phyloP scores from a whole-genome alignment of 2,329 filamentous ascomycete species.

The Aspergillus udagawae region DNA sequence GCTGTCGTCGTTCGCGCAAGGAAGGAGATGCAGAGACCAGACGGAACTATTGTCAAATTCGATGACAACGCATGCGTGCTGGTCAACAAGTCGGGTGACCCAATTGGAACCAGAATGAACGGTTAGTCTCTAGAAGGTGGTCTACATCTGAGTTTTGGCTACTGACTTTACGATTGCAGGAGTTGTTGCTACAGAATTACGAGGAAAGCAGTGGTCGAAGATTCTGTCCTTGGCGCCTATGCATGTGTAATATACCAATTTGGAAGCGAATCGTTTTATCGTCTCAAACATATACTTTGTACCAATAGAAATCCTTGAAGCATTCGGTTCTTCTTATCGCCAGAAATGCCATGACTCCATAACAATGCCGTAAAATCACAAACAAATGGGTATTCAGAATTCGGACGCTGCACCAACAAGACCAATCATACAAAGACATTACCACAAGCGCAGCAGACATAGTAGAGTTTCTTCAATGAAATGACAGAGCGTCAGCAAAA shows the following conservation, averaged over 20 bases:
- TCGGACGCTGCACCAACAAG: conserved; percentile 12
- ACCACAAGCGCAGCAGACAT: conserved; percentile 91
- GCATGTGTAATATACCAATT: conserved; percentile 57
- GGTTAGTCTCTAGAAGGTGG: conserved; percentile 43
- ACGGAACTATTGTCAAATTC: conserved; percentile 87
- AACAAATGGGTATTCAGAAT: conserved; percentile 28
- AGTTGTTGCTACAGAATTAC: conserved; percentile 83
- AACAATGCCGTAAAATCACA: conserved; percentile 15
- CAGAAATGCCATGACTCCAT: conserved; percentile 20
- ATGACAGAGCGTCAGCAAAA: conserved; percentile 12
- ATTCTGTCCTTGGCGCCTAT: conserved; percentile 91
- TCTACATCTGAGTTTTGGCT: neutral
- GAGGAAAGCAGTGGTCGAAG: conserved; percentile 95
- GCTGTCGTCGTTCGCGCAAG: conserved; percentile 89
- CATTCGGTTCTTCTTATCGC: conserved; percentile 5
- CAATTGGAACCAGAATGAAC: conserved; percentile 87
- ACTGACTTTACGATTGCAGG: conserved; percentile 45
- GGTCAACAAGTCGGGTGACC: conserved; percentile 94
- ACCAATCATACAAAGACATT: conserved; percentile 63
- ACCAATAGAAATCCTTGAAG: conserved; percentile 24
- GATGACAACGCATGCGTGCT: conserved; percentile 98
- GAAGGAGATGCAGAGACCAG: conserved; percentile 80
- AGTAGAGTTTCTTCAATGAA: conserved; percentile 71
- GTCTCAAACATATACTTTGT: conserved; percentile 21
- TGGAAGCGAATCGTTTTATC: conserved; percentile 25